Conservation (phyloP, 257 asterid genomes). For the Solanum chilense region DNA sequence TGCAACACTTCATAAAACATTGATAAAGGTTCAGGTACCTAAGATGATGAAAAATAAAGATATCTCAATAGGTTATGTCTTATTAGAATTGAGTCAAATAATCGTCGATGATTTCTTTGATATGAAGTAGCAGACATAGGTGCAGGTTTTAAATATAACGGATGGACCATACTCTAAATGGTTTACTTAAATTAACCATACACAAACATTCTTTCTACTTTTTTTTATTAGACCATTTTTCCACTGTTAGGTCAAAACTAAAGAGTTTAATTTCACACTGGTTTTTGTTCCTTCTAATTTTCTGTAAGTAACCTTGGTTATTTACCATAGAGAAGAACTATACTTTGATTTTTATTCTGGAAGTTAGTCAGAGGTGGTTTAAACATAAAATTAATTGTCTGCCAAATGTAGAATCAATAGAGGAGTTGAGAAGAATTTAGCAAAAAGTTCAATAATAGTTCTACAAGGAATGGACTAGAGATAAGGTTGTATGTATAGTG, state of each 20-base stretch:
- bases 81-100: too few relatives aligned
- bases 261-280: not conserved
- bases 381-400: not conserved
- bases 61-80: too few relatives aligned
- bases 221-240: not conserved
- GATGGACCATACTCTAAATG: not conserved
- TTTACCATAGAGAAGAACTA: not conserved
- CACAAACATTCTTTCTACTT: not conserved
- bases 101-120: too few relatives aligned
- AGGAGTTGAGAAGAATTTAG: not conserved
- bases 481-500: not conserved
- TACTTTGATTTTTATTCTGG: not conserved
- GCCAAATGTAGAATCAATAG: not conserved
- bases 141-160: not conserved
- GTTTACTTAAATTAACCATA: not conserved
- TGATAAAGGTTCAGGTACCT: too few relatives aligned
- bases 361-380: not conserved
- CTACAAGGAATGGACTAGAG: not conserved
- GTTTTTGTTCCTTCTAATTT: not conserved
- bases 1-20: too few relatives aligned
- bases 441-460: not conserved
- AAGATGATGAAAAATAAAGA: too few relatives aligned
- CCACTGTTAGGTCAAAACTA: not conserved
- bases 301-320: not conserved
- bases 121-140: too few relatives aligned